These are phyloP conservation scores for Prunus persica DNA, from an alignment of 306 rosid genomes.

Conservation along the genomic window Prunus_persica_NCBIv2 NC_034014.1:28544501-28545000, in stretches of 20 bases:
- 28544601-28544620: conserved; percentile 65
- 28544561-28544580: conserved; percentile 70
- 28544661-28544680: conserved; percentile 90
- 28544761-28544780: background rate
- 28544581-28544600: conserved; percentile 49
- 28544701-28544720: background rate
- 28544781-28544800: background rate
- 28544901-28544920: background rate
- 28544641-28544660: conserved; percentile 83
- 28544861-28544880: background rate
- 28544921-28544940: too few relatives aligned
- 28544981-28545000: too few relatives aligned
- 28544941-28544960: too few relatives aligned
- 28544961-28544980: too few relatives aligned
- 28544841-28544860: background rate
- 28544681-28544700: conserved; percentile 23
- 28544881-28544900: background rate
- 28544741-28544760: background rate
- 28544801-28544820: background rate
- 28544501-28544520: conserved; percentile 7
- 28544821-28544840: background rate
- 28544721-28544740: background rate
- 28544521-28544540: conserved; percentile 55
- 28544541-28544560: conserved; percentile 34
- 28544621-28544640: conserved; percentile 73